Percentiles rank a stretch among this genome's conserved stretches.
These are phyloP conservation scores for Diatrype stigma DNA, from an alignment of 2,329 filamentous ascomycete species.

Conservation along the genomic window DNA sequence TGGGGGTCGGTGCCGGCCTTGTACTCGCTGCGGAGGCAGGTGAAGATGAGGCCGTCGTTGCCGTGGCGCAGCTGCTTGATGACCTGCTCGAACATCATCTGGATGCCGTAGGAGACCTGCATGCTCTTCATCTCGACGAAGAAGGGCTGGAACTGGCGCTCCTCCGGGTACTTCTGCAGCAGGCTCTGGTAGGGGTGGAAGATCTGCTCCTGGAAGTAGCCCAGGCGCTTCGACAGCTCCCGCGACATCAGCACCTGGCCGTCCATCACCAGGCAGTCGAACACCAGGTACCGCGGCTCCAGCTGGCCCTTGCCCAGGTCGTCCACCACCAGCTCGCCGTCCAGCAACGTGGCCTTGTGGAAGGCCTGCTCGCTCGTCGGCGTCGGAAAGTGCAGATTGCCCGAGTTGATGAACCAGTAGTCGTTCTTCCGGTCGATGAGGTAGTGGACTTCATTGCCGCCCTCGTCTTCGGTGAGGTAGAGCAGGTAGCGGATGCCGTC, in stretches of 20 bases:
- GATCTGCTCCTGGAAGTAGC: conserved; percentile 76
- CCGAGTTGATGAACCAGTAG: conserved; percentile 76
- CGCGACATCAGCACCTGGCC: conserved; percentile 70
- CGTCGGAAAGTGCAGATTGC: conserved; percentile 74
- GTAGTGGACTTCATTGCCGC: conserved; percentile 69
- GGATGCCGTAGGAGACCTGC: conserved; percentile 81
- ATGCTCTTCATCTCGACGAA: conserved; percentile 83
- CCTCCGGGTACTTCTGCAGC: conserved; percentile 62
- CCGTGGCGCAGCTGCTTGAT: conserved; percentile 83
- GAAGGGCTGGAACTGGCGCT: conserved; percentile 70
- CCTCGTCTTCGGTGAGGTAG: conserved; percentile 70
- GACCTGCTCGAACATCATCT: conserved; percentile 86
- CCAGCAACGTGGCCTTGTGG: conserved; percentile 77
- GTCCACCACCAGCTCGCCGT: conserved; percentile 91
- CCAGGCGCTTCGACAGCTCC: conserved; percentile 82
- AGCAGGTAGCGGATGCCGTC: conserved; percentile 95
- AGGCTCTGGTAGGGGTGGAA: conserved; percentile 66
- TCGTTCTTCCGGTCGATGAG: conserved; percentile 98
- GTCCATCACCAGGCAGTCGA: conserved; percentile 86
- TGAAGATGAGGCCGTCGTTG: conserved; percentile 96
- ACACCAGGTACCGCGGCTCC: conserved; percentile 82
- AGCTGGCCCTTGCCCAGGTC: conserved; percentile 61
- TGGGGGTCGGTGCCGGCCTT: conserved; percentile 85
- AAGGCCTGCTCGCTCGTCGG: conserved; percentile 61
- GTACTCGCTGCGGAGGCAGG: conserved; percentile 84